A percentile compares a stretch with the other conserved stretches of the same genome.
Conservation (phyloP, 2,329 filamentous ascomycete species). For the Pezicula rhizophila region DNA sequence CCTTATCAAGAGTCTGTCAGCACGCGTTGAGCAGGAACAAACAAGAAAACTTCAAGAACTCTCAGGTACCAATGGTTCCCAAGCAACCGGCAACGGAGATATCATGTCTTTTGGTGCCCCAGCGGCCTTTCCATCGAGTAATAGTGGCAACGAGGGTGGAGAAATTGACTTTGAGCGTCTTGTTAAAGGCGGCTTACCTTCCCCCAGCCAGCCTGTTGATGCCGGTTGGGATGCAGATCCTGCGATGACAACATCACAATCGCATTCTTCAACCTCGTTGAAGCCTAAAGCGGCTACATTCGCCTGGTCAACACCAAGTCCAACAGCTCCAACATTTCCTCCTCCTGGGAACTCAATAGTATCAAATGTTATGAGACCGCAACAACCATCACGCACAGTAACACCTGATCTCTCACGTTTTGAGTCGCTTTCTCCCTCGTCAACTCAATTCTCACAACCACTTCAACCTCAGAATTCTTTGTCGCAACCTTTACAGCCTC, state of each 20-base stretch:
- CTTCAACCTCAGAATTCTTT: constrained; percentile 39
- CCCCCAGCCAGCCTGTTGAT: constrained; percentile 35
- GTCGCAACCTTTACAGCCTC: constrained; percentile 11
- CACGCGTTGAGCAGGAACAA: constrained; percentile 82
- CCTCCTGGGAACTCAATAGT: constrained; percentile 11
- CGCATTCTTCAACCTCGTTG: constrained; percentile 28
- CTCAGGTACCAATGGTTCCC: constrained; percentile 49
- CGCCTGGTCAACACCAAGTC: constrained; percentile 57
- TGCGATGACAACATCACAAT: constrained; percentile 28
- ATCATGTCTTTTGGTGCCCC: constrained; percentile 65
- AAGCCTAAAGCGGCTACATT: constrained; percentile 43
- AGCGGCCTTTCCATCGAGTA: constrained; percentile 44
- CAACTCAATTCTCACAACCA: constrained; percentile 59
- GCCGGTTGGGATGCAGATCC: constrained; percentile 45
- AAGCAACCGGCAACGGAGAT: constrained; percentile 51
- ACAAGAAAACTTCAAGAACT: constrained; percentile 83
- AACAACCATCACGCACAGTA: constrained; percentile 44
- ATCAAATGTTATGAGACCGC: constrained; percentile 30
- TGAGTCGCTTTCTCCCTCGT: constrained; percentile 48
- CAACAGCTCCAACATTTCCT: constrained; percentile 29
- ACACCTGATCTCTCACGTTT: constrained; percentile 53
- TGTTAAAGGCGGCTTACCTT: constrained; percentile 59
- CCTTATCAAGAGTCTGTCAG: constrained; percentile 74
- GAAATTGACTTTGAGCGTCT: constrained; percentile 81
- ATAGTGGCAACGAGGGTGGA: constrained; percentile 57